These are phyloP conservation scores for Aristolochia contorta DNA, from an alignment of 164 flowering plant genomes.

Conservation along the genomic window DNA sequence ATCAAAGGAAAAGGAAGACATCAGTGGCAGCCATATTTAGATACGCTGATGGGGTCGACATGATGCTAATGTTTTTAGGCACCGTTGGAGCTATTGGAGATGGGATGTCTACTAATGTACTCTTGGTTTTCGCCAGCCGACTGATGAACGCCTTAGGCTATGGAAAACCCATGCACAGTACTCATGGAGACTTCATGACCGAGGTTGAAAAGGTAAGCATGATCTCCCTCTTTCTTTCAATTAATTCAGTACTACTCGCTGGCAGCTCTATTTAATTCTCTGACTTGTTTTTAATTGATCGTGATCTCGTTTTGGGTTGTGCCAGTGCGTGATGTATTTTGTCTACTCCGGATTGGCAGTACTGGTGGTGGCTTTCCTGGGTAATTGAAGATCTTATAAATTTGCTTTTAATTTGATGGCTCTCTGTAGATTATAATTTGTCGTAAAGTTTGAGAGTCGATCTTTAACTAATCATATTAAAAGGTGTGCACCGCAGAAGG, in stretches of 20 bases:
- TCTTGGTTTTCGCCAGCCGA: constrained; percentile 61
- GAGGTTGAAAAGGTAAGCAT: constrained; percentile 64
- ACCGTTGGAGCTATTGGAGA: constrained; percentile 85
- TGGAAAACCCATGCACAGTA: constrained; percentile 27
- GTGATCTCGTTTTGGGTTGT: too few species aligned
- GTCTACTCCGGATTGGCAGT: constrained; percentile 79
- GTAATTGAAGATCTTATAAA: constrained; percentile 26
- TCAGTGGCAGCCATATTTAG: constrained; percentile 43
- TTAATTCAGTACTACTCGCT: too few species aligned
- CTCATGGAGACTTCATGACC: constrained; percentile 47
- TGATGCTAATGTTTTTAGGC: constrained; percentile 71
- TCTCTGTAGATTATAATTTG: not conserved
- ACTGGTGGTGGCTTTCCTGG: constrained; percentile 77
- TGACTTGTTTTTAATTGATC: too few species aligned
- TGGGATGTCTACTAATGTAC: constrained; percentile 78
- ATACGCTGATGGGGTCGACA: constrained; percentile 76
- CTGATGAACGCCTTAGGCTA: constrained; percentile 78
- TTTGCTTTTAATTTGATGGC: not conserved
- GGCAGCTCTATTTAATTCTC: too few species aligned
- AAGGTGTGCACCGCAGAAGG: constrained; percentile 51
- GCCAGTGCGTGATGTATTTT: constrained; percentile 70
- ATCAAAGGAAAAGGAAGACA: constrained; percentile 12
- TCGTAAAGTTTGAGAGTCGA: not conserved
- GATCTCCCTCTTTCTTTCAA: not conserved
- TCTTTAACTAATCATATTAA: constrained; percentile 1